A percentile compares a stretch with the other conserved stretches of the same genome.
These are phyloP conservation scores for Botrytis aclada DNA, from an alignment of 2,329 filamentous ascomycete genomes.

Conservation along the genomic window DNA sequence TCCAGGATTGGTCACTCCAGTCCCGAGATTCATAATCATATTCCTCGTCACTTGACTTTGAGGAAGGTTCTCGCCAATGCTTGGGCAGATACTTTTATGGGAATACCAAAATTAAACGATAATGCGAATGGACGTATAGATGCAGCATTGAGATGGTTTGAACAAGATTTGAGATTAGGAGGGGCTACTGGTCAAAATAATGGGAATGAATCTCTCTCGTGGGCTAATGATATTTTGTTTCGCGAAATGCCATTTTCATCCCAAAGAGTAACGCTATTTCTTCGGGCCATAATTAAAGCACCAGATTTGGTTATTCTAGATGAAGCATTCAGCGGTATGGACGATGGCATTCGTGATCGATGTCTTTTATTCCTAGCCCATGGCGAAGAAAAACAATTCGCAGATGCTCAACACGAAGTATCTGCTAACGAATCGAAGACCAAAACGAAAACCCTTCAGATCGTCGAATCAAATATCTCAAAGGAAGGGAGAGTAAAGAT, in stretches of 20 bases:
- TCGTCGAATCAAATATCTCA: constrained; percentile 48
- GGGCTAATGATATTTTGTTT: constrained; percentile 67
- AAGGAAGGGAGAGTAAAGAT: constrained; percentile 50
- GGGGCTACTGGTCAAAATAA: constrained; percentile 25
- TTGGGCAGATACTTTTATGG: constrained; percentile 84
- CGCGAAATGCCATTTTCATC: constrained; percentile 74
- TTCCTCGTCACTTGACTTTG: constrained; percentile 73
- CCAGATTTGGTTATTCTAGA: constrained; percentile 82
- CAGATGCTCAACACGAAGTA: neutral
- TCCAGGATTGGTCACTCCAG: constrained; percentile 86
- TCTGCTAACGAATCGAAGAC: neutral
- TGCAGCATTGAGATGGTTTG: constrained; percentile 72
- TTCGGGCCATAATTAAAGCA: constrained; percentile 76
- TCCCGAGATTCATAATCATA: constrained; percentile 90
- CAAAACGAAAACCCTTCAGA: constrained; percentile 5
- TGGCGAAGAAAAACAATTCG: constrained; percentile 52
- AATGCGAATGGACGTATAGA: constrained; percentile 60
- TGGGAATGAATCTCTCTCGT: constrained; percentile 44
- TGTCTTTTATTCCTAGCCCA: constrained; percentile 76
- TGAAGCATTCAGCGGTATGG: constrained; percentile 85
- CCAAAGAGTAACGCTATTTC: constrained; percentile 81
- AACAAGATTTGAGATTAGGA: constrained; percentile 62
- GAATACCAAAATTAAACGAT: constrained; percentile 61
- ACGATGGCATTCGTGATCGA: constrained; percentile 76
- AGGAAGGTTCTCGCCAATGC: constrained; percentile 77